Percentiles rank a stretch among this genome's conserved stretches.
These are phyloP conservation scores for Aspergillus amoenus DNA, from an alignment of 2,329 filamentous ascomycete species.

Conservation along the genomic window DNA sequence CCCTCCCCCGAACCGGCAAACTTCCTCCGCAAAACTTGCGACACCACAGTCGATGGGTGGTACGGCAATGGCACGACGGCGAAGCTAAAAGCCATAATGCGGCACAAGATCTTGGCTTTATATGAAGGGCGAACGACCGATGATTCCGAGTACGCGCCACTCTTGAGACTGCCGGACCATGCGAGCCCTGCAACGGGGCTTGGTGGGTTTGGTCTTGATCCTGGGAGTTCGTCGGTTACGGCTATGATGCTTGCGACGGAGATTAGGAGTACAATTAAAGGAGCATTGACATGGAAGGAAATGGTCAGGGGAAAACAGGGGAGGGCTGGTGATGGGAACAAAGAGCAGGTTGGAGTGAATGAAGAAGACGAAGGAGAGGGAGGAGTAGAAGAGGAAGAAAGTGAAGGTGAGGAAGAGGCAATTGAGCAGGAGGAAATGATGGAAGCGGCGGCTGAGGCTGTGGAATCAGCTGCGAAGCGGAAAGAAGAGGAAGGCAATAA, in stretches of 20 bases:
- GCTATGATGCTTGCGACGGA: conserved; percentile 33
- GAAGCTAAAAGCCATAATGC: conserved; percentile 84
- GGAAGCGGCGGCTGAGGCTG: conserved; percentile 29
- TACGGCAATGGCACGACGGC: conserved; percentile 77
- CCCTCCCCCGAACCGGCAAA: conserved; percentile 51
- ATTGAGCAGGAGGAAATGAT: conserved; percentile 32
- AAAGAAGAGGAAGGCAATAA: conserved; percentile 16
- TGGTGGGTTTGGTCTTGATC: conserved; percentile 27
- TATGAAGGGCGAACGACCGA: conserved; percentile 41
- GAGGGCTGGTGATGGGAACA: conserved; percentile 9
- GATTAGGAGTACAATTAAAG: conserved; percentile 35
- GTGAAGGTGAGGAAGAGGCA: conserved; percentile 34
- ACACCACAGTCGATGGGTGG: conserved; percentile 71
- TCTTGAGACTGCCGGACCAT: conserved; percentile 41
- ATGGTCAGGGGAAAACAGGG: conserved; percentile 3
- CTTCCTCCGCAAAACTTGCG: conserved; percentile 59
- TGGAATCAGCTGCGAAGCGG: conserved; percentile 23
- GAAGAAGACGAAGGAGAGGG: conserved; percentile 18
- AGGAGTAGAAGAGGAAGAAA: conserved; percentile 22
- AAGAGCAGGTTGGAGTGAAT: conserved; percentile 26
- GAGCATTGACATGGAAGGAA: conserved; percentile 29
- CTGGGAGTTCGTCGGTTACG: conserved; percentile 17
- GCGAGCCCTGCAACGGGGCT: conserved; percentile 23
- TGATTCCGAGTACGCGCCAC: conserved; percentile 35
- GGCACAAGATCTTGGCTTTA: conserved; percentile 74